A percentile compares a stretch with the other conserved stretches of the same genome.
Evolutionary conservation across 371 early-diverging fungal species (phyloP).

Genomic region (Capillidium rhysosporum): DNA sequence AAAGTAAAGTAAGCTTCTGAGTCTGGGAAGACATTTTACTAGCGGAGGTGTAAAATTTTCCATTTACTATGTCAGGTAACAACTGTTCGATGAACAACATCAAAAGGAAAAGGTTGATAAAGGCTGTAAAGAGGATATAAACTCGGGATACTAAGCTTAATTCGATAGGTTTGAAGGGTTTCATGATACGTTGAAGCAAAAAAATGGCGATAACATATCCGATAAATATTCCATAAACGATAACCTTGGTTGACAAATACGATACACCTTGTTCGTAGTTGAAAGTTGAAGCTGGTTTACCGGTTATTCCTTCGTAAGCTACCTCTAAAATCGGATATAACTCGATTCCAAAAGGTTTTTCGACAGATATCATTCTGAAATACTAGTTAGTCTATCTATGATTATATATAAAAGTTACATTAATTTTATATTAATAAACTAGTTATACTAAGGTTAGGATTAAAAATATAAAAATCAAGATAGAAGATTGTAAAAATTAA

Average conservation of each 20-base stretch:
- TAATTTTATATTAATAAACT: no score
- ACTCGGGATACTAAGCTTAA: slow-evolving; percentile 37
- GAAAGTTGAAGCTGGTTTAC: slow-evolving; percentile 23
- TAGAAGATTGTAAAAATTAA: no score
- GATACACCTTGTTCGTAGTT: slow-evolving; percentile 34
- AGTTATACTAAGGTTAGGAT: no score
- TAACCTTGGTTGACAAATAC: slow-evolving; percentile 38
- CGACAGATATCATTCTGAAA: slow-evolving; percentile 10
- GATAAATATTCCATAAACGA: slow-evolving; percentile 21
- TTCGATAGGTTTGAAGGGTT: slow-evolving; percentile 32
- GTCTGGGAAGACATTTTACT: slow-evolving; percentile 46
- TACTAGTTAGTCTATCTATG: no score
- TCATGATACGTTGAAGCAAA: slow-evolving; percentile 46
- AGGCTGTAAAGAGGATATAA: slow-evolving; percentile 52
- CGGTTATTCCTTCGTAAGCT: slow-evolving; percentile 21
- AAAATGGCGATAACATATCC: slow-evolving; percentile 49
- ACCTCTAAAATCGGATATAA: slow-evolving; percentile 24
- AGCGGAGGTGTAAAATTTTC: slow-evolving; percentile 46
- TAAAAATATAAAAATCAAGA: no score
- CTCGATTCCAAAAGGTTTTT: slow-evolving; percentile 29
- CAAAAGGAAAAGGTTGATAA: slow-evolving; percentile 36
- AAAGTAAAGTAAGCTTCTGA: slow-evolving; percentile 48
- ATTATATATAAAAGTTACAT: no score
- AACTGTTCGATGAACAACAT: slow-evolving; percentile 47
- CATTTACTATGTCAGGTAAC: slow-evolving; percentile 29